phyloP scores from a whole-genome alignment of 805 yeast species.

The Zygosaccharomyces pseudorouxii region DNA sequence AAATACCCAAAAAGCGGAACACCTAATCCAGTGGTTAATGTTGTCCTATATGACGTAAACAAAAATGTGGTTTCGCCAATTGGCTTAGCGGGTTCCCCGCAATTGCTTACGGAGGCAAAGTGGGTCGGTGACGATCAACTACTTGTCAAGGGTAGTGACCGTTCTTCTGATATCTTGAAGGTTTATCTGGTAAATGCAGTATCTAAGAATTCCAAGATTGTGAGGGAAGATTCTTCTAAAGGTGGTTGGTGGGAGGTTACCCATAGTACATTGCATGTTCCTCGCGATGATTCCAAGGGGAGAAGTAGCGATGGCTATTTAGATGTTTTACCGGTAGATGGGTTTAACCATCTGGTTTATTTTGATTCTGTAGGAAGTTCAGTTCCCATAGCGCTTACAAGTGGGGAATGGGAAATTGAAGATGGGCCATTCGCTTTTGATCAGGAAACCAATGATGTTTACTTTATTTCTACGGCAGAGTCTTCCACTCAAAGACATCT shows the following conservation, averaged over 20 bases:
- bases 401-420: constrained; percentile 90
- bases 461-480: constrained; percentile 66
- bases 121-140: constrained; percentile 60
- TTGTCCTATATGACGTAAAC: constrained; percentile 43
- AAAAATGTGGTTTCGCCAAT: constrained; percentile 36
- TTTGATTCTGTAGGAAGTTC: constrained; percentile 64
- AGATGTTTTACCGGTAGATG: constrained; percentile 64
- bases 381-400: constrained; percentile 54
- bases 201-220: constrained; percentile 35
- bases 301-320: constrained; percentile 66
- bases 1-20: constrained; percentile 86
- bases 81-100: constrained; percentile 41
- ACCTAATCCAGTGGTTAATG: constrained; percentile 62
- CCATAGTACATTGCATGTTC: constrained; percentile 56
- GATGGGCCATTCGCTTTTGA: constrained; percentile 65
- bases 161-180: constrained; percentile 63
- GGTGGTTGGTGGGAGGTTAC: constrained; percentile 78
- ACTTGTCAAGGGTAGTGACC: constrained; percentile 54
- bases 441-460: constrained; percentile 44
- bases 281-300: constrained; percentile 41
- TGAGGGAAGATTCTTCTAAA: constrained; percentile 46
- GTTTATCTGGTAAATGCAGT: constrained; percentile 50
- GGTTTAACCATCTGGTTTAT: constrained; percentile 74
- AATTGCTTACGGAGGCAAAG: constrained; percentile 59
- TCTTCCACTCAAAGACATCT: constrained; percentile 82